Evolutionary conservation across 805 yeast genomes (phyloP).

Genomic region (Ogataea kodamae): DNA sequence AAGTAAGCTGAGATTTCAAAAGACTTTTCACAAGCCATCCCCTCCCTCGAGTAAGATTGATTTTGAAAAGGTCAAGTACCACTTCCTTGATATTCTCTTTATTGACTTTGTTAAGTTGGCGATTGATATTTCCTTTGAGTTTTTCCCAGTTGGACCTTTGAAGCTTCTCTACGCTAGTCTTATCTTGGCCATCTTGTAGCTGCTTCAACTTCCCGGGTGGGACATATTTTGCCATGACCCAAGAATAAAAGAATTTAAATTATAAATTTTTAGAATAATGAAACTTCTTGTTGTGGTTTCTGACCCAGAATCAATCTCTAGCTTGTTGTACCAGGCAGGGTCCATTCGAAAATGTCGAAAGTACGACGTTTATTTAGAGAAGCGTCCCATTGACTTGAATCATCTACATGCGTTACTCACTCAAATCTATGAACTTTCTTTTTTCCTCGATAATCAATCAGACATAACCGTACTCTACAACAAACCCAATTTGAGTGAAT

Average conservation of each 20-base stretch:
- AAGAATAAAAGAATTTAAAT: conserved; percentile 3
- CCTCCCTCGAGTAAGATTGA: conserved; percentile 58
- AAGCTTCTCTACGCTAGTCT: conserved; percentile 31
- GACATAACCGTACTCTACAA: conserved; percentile 3
- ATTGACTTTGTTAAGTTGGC: conserved; percentile 44
- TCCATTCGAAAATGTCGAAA: no score
- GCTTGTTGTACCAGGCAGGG: no score
- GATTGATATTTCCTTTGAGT: conserved; percentile 45
- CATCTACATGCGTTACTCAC: conserved; percentile 1
- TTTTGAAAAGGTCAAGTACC: conserved; percentile 47
- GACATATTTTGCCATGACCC: conserved; percentile 48
- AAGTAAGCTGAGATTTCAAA: conserved; percentile 49
- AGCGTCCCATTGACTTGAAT: not conserved
- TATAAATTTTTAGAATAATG: conserved; percentile 3
- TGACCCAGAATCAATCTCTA: no score
- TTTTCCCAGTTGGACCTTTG: conserved; percentile 60
- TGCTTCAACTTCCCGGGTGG: conserved; percentile 52
- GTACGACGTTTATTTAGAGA: not conserved
- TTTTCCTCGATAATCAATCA: conserved; percentile 1
- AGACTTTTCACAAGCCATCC: conserved; percentile 59
- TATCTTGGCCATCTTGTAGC: conserved; percentile 30
- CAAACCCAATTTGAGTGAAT: not conserved
- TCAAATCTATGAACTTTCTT: conserved; percentile 2
- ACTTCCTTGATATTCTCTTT: conserved; percentile 45
- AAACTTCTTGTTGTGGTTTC: conserved; percentile 3